These are phyloP conservation scores for Penicillium crystallinum DNA, from an alignment of 495 filamentous ascomycete genomes.

Conservation along the genomic window DNA sequence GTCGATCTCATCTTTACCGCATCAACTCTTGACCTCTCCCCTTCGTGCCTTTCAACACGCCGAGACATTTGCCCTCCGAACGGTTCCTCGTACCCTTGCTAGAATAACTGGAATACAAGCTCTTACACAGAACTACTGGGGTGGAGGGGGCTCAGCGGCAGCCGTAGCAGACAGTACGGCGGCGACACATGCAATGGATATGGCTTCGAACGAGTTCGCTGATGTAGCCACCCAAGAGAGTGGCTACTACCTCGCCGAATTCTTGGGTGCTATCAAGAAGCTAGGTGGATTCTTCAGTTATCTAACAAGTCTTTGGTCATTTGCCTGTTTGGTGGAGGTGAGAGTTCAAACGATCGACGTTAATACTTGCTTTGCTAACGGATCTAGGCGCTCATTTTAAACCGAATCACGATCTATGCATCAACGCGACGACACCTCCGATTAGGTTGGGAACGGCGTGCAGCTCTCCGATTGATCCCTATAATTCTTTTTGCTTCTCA, in stretches of 20 bases:
- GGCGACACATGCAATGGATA: constrained; percentile 27
- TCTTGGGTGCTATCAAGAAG: constrained; percentile 45
- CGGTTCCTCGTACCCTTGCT: constrained; percentile 33
- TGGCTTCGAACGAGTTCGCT: constrained; percentile 25
- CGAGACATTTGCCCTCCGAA: constrained; percentile 35
- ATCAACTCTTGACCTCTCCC: constrained; percentile 30
- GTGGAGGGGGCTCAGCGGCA: constrained; percentile 10
- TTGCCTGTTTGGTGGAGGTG: constrained; percentile 76
- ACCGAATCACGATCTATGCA: constrained; percentile 89
- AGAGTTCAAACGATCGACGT: constrained; percentile 3
- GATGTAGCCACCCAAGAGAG: constrained; percentile 26
- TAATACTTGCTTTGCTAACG: constrained; percentile 8
- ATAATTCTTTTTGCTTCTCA: constrained; percentile 71
- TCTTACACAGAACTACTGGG: constrained; percentile 25
- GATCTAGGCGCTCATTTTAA: constrained; percentile 71
- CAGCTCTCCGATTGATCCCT: constrained; percentile 67
- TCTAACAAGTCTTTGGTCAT: constrained; percentile 87
- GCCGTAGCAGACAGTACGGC: constrained; percentile 18
- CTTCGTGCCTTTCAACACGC: constrained; percentile 36
- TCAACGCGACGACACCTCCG: constrained; percentile 72
- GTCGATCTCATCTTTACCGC: constrained; percentile 30
- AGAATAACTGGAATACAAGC: constrained; percentile 26
- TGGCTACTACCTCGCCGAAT: constrained; percentile 31
- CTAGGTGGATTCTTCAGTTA: constrained; percentile 89
- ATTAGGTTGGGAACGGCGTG: constrained; percentile 64